phyloP scores from a whole-genome alignment of 2,329 filamentous ascomycete species.

The Botrytis porri region DNA sequence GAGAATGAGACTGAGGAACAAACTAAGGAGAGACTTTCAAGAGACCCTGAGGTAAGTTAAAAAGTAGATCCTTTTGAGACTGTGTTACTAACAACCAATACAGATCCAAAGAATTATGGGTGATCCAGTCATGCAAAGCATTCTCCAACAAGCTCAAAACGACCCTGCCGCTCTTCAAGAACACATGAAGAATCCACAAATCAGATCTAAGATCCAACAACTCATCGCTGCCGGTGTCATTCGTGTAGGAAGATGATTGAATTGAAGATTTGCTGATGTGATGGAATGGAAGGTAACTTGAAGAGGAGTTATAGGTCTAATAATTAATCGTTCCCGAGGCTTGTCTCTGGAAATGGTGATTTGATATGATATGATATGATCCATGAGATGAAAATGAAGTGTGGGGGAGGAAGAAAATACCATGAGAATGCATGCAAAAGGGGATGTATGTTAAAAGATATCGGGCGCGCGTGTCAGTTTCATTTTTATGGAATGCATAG shows the following conservation, averaged over 20 bases:
- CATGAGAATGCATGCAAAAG: slow-evolving; percentile 8
- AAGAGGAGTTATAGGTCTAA: neutral
- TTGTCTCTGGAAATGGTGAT: slow-evolving; percentile 7
- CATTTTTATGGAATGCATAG: neutral
- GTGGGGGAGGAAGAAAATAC: neutral
- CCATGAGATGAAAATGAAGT: slow-evolving; percentile 4
- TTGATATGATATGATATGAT: slow-evolving; percentile 3
- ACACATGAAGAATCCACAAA: slow-evolving; percentile 90
- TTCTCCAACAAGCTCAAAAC: slow-evolving; percentile 92
- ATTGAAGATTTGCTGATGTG: slow-evolving; percentile 16
- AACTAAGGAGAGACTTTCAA: slow-evolving; percentile 85
- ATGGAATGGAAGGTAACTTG: neutral
- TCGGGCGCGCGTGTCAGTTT: neutral
- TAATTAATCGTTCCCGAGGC: slow-evolving; percentile 3
- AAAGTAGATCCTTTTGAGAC: neutral
- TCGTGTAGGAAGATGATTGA: slow-evolving; percentile 56
- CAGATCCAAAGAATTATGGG: slow-evolving; percentile 85
- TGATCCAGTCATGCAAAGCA: slow-evolving; percentile 96
- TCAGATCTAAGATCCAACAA: slow-evolving; percentile 79
- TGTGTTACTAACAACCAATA: slow-evolving; percentile 23
- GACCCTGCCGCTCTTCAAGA: slow-evolving; percentile 91
- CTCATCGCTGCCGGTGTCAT: slow-evolving; percentile 71
- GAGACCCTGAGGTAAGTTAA: slow-evolving; percentile 77
- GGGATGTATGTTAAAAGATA: neutral
- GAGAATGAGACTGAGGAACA: slow-evolving; percentile 96